Conservation (phyloP, 352 stramenopile species). For the Phytophthora nicotianae region DNA sequence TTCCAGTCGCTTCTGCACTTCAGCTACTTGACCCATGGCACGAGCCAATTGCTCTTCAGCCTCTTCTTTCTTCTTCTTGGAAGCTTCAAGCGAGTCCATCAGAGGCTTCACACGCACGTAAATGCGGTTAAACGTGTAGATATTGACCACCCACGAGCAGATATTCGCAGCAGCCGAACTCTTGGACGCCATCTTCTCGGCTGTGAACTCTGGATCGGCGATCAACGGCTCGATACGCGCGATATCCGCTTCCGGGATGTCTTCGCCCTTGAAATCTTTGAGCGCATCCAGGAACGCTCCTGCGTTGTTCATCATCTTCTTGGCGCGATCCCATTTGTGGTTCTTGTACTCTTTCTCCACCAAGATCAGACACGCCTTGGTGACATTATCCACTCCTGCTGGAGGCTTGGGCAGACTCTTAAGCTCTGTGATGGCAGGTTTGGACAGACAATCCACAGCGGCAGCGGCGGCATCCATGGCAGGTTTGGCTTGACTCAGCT, state of each 20-base stretch:
- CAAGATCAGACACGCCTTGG: slow-evolving; percentile 95
- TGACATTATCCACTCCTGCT: slow-evolving; percentile 95
- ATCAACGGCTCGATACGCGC: slow-evolving; percentile 92
- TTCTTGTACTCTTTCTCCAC: slow-evolving; percentile 99
- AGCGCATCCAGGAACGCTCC: slow-evolving; percentile 94
- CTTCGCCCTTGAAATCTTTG: slow-evolving; percentile 93
- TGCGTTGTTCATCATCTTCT: slow-evolving; percentile 99
- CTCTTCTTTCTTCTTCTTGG: slow-evolving; percentile 93
- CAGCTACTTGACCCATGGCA: slow-evolving; percentile 93
- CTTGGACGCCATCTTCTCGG: slow-evolving; percentile 97
- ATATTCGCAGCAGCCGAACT: slow-evolving; percentile 96
- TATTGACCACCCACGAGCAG: slow-evolving; percentile 98
- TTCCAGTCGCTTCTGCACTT: slow-evolving; percentile 93
- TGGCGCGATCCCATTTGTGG: slow-evolving; percentile 98
- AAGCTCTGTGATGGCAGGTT: slow-evolving; percentile 96
- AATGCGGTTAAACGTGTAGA: slow-evolving; percentile 98
- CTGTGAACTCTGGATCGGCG: slow-evolving; percentile 93
- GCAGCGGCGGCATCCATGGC: slow-evolving; percentile 96
- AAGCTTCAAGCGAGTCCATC: slow-evolving; percentile 96
- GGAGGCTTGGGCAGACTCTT: slow-evolving; percentile 97
- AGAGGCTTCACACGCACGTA: slow-evolving; percentile 99
- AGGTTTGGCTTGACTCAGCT: slow-evolving; percentile 95
- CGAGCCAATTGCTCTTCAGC: slow-evolving; percentile 92
- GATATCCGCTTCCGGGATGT: slow-evolving; percentile 96
- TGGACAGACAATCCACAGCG: slow-evolving; percentile 97